Base-by-base conservation (phyloP, 352 stramenopile species). In the Globisporangium orthogonon region DNA sequence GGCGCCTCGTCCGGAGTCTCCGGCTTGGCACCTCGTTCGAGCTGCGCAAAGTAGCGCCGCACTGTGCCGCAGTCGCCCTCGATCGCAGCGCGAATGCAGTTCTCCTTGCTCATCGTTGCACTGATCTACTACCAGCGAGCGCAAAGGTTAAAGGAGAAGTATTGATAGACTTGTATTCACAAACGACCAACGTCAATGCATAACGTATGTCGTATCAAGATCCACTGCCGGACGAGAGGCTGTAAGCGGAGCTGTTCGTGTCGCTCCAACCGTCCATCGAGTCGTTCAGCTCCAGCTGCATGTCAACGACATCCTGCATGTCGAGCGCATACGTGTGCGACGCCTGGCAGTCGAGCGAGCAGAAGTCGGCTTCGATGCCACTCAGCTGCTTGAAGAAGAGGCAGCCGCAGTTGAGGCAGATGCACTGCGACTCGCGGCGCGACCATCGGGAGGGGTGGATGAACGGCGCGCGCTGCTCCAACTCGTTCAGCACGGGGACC, bases 21-120 rank as follows among this genome's bases (percentile, higher is more conserved):
- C 3, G 7, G 3, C 35, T 40, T 14, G 5, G 35, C 9, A 3
- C 14, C 35, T 40, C 35, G 35, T 10, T 14, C 18, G 7, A 54
- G 29, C 33, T 54, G 29, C 17, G 18, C 49, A 28, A 54, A 54
- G 49, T 43, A 54, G 29, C 33, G 29, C 49, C 7, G 18, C 49
- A 54, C 49, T 37, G 33, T 40, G 29, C 11, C 49, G 13, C 29
- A 13, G 30, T 54, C 49, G 4, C 49, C 49, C 7, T 54, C 23
- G 4, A 7, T 29, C 3, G 49, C 49, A 35, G 49, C 49, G 29
- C 49, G 23, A n/a, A 54, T 54, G 33, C 49, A 54, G 17, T 54
- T 54, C 29, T 54, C 49, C 30, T 54, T 54, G 29, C 49, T 54
- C 49, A 54, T n/a, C 49, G 15, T 37, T 14, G 17, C 11, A 10